A percentile compares a stretch with the other conserved stretches of the same genome.
Conservation (phyloP, 1,284 basidiomycete genomes). For the Amylostereum areolatum region DNA sequence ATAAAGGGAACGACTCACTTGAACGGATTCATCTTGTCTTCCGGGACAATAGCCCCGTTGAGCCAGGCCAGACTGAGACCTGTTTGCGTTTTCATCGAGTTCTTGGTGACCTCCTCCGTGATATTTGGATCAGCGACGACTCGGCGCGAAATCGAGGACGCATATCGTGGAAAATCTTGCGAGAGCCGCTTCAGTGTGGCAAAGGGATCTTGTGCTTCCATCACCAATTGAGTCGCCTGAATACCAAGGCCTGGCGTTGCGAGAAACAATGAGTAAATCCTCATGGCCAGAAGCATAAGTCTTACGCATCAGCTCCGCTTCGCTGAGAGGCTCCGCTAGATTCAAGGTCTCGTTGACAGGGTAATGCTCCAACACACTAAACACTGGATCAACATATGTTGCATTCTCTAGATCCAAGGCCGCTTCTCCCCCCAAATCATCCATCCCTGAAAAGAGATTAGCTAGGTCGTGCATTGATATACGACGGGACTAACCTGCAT, state of each 20-base stretch:
- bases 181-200: slow-evolving; percentile 64
- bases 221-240: slow-evolving; percentile 71
- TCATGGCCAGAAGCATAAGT: slow-evolving; percentile 30
- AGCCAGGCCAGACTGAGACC: slow-evolving; percentile 67
- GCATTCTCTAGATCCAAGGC: slow-evolving; percentile 21
- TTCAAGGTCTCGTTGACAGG: slow-evolving; percentile 48
- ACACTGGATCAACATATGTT: slow-evolving; percentile 33
- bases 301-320: slow-evolving; percentile 45
- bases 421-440: slow-evolving; percentile 13
- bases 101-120: slow-evolving; percentile 49
- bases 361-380: slow-evolving; percentile 48
- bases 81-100: slow-evolving; percentile 46
- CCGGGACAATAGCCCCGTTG: slow-evolving; percentile 64
- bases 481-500: slow-evolving; percentile 5
- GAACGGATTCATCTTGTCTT: slow-evolving; percentile 68
- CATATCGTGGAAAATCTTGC: slow-evolving; percentile 87
- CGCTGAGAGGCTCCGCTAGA: slow-evolving; percentile 50
- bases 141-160: slow-evolving; percentile 62
- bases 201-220: slow-evolving; percentile 53
- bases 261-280: neutral
- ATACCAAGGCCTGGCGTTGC: slow-evolving; percentile 54
- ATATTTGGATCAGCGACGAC: slow-evolving; percentile 50
- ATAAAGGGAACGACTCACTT: slow-evolving; percentile 31
- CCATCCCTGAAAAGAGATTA: slow-evolving; percentile 1
- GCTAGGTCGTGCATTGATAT: neutral